Evolutionary conservation across 805 yeast genomes (phyloP).

Genomic region (Debaryomyces hansenii): DNA sequence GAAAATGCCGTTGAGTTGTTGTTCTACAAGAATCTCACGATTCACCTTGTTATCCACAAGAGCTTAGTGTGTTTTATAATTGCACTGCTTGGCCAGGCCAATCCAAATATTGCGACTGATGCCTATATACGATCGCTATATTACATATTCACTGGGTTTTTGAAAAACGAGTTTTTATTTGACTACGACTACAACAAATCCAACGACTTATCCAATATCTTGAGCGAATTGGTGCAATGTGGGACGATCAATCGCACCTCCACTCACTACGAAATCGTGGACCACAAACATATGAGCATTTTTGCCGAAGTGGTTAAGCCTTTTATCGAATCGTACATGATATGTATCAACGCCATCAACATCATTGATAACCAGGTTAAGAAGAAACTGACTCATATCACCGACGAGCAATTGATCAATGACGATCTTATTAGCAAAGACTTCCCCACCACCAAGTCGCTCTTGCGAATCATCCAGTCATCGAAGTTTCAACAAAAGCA

Average conservation of each 20-base stretch:
- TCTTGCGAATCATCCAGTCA: slow-evolving; percentile 26
- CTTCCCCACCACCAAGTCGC: slow-evolving; percentile 33
- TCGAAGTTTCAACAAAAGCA: slow-evolving; percentile 15
- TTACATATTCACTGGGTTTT: slow-evolving; percentile 37
- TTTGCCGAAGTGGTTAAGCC: slow-evolving; percentile 33
- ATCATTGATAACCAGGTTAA: slow-evolving; percentile 8
- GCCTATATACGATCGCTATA: slow-evolving; percentile 22
- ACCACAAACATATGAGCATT: slow-evolving; percentile 20
- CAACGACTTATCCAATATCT: slow-evolving; percentile 27
- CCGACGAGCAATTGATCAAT: slow-evolving; percentile 23
- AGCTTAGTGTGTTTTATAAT: slow-evolving; percentile 44
- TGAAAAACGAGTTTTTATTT: slow-evolving; percentile 43
- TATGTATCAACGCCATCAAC: slow-evolving; percentile 24
- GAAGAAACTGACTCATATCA: slow-evolving; percentile 6
- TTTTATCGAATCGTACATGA: slow-evolving; percentile 32
- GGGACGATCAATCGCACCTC: background rate
- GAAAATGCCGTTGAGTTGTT: slow-evolving; percentile 54
- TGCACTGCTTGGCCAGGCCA: slow-evolving; percentile 7
- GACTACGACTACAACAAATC: slow-evolving; percentile 36
- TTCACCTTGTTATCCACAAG: slow-evolving; percentile 54
- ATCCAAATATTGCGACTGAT: slow-evolving; percentile 7
- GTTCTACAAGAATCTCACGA: slow-evolving; percentile 57
- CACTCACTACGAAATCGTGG: slow-evolving; percentile 16
- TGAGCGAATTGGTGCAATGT: slow-evolving; percentile 19
- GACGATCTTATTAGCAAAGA: slow-evolving; percentile 21